Percentiles rank a stretch among this genome's conserved stretches.
phyloP scores from a whole-genome alignment of 2,329 filamentous ascomycete genomes.

The Colletotrichum navitas region DNA sequence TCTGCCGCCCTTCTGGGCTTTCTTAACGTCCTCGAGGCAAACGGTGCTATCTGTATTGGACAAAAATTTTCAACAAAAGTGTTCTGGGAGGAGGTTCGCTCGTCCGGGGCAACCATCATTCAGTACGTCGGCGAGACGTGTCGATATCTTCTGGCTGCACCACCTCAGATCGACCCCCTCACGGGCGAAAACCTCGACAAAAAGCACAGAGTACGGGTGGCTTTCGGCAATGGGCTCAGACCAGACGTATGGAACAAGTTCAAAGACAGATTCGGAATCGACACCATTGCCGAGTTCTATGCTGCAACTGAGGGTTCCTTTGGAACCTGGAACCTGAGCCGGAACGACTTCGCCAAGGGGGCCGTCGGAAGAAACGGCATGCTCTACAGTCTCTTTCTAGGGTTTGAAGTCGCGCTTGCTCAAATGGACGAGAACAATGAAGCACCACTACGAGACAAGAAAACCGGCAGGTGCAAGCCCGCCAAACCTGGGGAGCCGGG shows the following conservation, averaged over 20 bases:
- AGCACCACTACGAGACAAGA: slow-evolving; percentile 73
- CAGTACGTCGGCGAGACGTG: slow-evolving; percentile 93
- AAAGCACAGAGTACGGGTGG: slow-evolving; percentile 78
- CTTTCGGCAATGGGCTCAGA: slow-evolving; percentile 87
- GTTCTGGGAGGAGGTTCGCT: slow-evolving; percentile 84
- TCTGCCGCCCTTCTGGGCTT: slow-evolving; percentile 81
- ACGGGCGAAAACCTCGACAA: slow-evolving; percentile 79
- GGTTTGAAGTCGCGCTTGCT: slow-evolving; percentile 68
- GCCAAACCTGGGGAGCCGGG: slow-evolving; percentile 74
- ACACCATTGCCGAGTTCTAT: slow-evolving; percentile 84
- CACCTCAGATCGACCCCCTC: slow-evolving; percentile 69
- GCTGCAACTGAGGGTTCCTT: slow-evolving; percentile 79
- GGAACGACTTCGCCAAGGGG: slow-evolving; percentile 80
- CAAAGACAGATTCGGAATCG: slow-evolving; percentile 83
- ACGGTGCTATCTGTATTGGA: slow-evolving; percentile 77
- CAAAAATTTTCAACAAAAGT: slow-evolving; percentile 81
- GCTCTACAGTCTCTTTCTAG: slow-evolving; percentile 68
- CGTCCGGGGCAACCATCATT: slow-evolving; percentile 77
- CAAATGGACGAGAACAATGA: slow-evolving; percentile 80
- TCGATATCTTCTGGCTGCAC: slow-evolving; percentile 80
- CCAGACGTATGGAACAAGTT: slow-evolving; percentile 89
- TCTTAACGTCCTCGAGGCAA: slow-evolving; percentile 68
- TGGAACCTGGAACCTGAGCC: slow-evolving; percentile 78
- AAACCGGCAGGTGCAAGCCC: slow-evolving; percentile 75
- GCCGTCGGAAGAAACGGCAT: slow-evolving; percentile 81